Evolutionary conservation across 768 basidiomycete species (phyloP), one percentile per base, ranked within the genome.

Genomic region (Russula virescens): DNA sequence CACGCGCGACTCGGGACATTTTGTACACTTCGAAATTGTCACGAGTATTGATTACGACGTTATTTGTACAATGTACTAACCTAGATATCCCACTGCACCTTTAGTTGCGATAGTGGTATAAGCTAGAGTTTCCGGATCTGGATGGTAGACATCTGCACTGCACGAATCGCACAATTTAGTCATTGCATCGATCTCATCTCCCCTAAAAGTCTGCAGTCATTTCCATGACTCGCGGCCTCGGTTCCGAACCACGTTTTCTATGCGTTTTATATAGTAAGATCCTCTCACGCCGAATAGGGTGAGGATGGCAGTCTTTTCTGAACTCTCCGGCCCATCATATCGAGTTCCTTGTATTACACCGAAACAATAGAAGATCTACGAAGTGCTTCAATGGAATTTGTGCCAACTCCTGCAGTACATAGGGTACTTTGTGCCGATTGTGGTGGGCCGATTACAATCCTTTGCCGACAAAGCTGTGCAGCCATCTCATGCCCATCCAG

Each of bases 391-490:
- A 94, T 94, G 91, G 90, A 94, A 69, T 92, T 91, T 71, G 77
- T 83, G 19, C 84, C 89, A 34, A 79, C 81, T 23, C 86, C 89
- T 28, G 81, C 90, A 0, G 80, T 93, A 3, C 90, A 88, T 73
- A 83, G 90, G 28, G 89, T 94, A 10, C 83, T 94, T 11, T 94
- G 92, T 67, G 92, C 92, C 5, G 92, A 94, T 75, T 94, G 92
- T 69, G 92, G 92, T 84, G 72, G 64, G 82, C 64, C 13, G 21
- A 50, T 34, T 23, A 14, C 68, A 3, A 31, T 58, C 19, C 34
- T 19, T 34, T 31, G 25, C 13, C 18, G 7, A 5, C 9, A 43
- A 45, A 16, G 23, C 42, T 14, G 45, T 46, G 50, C 45, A 57
- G 54, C 45, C 42, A 49, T 54, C 59, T 58, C 47, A 60, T 56